Percentiles rank a stretch among this genome's conserved stretches.
Evolutionary conservation across 805 yeast genomes (phyloP).

Genomic region (Nematodospora valgi): DNA sequence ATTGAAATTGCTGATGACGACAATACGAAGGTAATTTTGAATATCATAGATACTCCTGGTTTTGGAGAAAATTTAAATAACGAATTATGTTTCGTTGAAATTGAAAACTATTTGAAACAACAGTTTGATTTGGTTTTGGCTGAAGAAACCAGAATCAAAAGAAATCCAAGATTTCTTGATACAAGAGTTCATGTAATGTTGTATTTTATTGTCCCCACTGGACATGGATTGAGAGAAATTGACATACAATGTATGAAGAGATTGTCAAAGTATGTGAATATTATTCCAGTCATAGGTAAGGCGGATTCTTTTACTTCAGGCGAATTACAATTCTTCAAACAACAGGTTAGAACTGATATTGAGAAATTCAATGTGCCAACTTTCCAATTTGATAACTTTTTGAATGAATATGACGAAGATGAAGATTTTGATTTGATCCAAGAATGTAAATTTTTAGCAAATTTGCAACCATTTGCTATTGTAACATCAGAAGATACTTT

Average conservation of each 20-base stretch:
- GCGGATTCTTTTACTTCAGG: constrained; percentile 30
- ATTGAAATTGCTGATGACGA: constrained; percentile 62
- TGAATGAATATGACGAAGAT: constrained; percentile 56
- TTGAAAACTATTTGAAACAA: constrained; percentile 64
- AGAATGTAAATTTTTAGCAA: constrained; percentile 60
- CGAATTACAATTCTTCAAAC: constrained; percentile 27
- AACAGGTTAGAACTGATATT: constrained; percentile 58
- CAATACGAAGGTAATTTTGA: constrained; percentile 51
- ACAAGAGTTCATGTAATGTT: constrained; percentile 80
- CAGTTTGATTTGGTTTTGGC: constrained; percentile 77
- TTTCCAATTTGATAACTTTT: constrained; percentile 61
- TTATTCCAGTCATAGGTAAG: constrained; percentile 38
- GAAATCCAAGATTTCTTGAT: constrained; percentile 74
- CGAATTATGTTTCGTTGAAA: constrained; percentile 62
- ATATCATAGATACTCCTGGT: constrained; percentile 70
- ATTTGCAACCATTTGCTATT: constrained; percentile 73
- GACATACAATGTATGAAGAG: constrained; percentile 36
- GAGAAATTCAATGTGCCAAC: constrained; percentile 68
- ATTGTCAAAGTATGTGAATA: constrained; percentile 29
- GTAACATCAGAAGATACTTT: constrained; percentile 60
- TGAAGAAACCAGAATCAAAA: constrained; percentile 80
- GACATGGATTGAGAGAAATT: constrained; percentile 42
- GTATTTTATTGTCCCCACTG: constrained; percentile 74
- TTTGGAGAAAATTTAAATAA: constrained; percentile 76
- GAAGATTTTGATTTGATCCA: constrained; percentile 74